Base-by-base conservation (phyloP, 805 yeast genomes). In the Nakazawaea wyomingensis region DNA sequence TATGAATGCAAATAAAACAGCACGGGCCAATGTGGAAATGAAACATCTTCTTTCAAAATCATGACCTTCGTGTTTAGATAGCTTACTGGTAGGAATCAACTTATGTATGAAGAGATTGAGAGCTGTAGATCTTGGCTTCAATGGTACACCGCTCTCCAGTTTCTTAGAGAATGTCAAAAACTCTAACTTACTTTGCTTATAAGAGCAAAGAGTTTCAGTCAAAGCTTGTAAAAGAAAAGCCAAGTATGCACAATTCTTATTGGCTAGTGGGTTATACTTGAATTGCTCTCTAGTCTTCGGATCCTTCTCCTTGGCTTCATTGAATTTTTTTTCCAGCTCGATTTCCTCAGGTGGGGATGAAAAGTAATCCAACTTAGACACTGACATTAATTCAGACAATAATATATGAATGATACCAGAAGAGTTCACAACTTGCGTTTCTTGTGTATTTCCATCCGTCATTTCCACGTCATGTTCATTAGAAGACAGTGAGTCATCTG, bases 111-210 rank as follows among this genome's bases (percentile, higher is more conserved):
- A 72, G 51, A 85, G 78, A 56, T 88, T 86, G 48, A 90, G 60
- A 1, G 91, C 81, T 0, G 95, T 83, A 0, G 87, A 70, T 22
- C 91, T 71, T 2, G 95, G 95, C 53, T 81, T 86, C 13, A 71
- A 64, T 2, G 64, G 54, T 11, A 65, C 75, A 3, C 45, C 39
- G 13, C 54, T 41, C 54, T 43, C 47, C 46, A 57, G 41, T 56
- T 80, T 79, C 66, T 80, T 82, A 2, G 91, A 79, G 51, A 77
- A 90, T 0, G 91, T 80, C 44, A 89, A 64, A 53, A 90, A 84
- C 53, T 89, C 96, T 39, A 85, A 71, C 57, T 90, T 90, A 39
- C 89, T 77, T 48, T 80, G 82, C 48, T 81, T 83, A 57, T 89
- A 90, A 2, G 96, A 85, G 2, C 81, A 76, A 6, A 90, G 60